These are phyloP conservation scores for Aphanocladium album DNA, from an alignment of 2,329 filamentous ascomycete species.

Conservation along the genomic window DNA sequence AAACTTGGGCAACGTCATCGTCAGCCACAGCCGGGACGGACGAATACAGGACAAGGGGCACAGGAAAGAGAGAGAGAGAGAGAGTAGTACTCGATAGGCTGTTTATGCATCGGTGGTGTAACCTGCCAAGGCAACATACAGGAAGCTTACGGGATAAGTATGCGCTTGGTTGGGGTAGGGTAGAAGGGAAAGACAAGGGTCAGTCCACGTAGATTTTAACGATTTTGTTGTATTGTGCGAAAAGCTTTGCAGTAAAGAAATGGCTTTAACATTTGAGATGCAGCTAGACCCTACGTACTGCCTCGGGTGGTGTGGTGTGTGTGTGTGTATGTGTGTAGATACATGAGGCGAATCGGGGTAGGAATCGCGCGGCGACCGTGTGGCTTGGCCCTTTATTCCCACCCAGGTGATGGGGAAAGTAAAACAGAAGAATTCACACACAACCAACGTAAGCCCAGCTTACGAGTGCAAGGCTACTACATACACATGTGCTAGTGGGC, in stretches of 20 bases:
- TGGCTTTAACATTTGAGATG: too few relatives aligned
- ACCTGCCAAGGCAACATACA: background rate
- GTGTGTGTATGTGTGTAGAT: background rate
- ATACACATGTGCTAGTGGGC: background rate
- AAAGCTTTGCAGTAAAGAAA: too few relatives aligned
- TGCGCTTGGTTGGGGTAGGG: background rate
- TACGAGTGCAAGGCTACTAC: background rate
- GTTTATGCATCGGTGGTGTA: background rate
- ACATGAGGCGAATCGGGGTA: conserved; percentile 1
- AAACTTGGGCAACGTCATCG: too few relatives aligned
- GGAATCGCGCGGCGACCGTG: conserved; percentile 1
- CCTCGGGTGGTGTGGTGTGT: background rate
- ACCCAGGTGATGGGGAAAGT: background rate
- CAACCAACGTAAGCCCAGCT: background rate
- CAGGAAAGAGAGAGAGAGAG: background rate
- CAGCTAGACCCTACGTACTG: too few relatives aligned
- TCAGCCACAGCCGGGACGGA: background rate
- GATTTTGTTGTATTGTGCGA: too few relatives aligned
- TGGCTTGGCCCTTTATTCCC: background rate
- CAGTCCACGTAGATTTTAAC: too few relatives aligned
- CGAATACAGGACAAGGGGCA: too few relatives aligned
- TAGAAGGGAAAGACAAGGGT: background rate
- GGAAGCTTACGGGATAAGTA: background rate
- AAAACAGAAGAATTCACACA: background rate
- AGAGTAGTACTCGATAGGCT: background rate